These are phyloP conservation scores for Phytomonas francai DNA, from an alignment of 208 protist species.

Conservation along the genomic window DNA sequence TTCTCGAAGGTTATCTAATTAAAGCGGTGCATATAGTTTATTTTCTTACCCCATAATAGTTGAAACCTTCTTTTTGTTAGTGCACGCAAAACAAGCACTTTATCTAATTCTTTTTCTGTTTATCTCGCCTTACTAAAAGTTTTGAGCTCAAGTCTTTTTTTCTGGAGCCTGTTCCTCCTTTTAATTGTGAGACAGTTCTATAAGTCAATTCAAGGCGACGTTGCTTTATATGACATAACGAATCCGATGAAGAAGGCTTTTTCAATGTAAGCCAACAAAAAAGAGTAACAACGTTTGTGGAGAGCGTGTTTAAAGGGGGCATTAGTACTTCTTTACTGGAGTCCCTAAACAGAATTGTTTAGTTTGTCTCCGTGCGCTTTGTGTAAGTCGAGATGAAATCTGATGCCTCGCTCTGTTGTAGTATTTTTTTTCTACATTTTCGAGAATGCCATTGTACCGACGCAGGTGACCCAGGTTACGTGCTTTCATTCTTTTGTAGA, in stretches of 20 bases:
- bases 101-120: constrained; percentile 9
- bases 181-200: neutral
- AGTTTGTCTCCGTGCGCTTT: neutral
- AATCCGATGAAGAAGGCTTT: neutral
- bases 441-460: neutral
- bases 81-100: neutral
- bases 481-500: neutral
- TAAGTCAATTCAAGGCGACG: neutral
- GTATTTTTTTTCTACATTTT: neutral
- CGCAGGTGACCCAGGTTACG: neutral
- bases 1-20: neutral
- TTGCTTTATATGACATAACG: neutral
- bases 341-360: neutral
- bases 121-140: constrained; percentile 6
- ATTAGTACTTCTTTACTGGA: neutral
- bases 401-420: neutral
- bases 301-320: neutral
- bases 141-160: neutral
- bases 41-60: neutral
- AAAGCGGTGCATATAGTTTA: neutral
- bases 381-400: neutral
- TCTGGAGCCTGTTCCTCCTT: neutral
- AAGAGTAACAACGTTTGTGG: neutral
- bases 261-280: neutral
- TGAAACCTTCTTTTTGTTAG: neutral